phyloP scores from a whole-genome alignment of 1,284 basidiomycete genomes.

The Nidula niveotomentosa region DNA sequence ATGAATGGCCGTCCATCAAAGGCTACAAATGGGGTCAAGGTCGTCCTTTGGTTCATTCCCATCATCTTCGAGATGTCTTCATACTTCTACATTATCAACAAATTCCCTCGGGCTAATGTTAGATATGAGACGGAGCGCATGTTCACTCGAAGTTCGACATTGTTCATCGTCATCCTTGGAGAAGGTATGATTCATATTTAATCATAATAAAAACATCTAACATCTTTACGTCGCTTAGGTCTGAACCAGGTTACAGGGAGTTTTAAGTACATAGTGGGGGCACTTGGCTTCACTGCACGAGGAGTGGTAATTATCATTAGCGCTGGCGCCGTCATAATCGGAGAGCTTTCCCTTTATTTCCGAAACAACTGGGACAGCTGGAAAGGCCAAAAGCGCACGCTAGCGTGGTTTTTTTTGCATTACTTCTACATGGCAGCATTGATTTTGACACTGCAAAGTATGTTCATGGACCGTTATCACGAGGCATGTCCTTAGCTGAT shows the following conservation, averaged over 20 bases:
- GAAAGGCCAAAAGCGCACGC: background rate
- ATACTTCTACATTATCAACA: constrained; percentile 3
- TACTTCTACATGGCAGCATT: background rate
- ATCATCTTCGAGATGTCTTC: constrained; percentile 8
- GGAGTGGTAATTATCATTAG: constrained; percentile 1
- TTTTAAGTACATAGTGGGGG: constrained; percentile 3
- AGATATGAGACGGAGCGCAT: background rate
- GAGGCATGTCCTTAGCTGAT: too few relatives aligned
- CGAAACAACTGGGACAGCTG: background rate
- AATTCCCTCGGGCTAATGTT: background rate
- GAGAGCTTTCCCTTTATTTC: background rate
- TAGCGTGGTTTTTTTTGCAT: background rate
- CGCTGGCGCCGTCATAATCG: background rate
- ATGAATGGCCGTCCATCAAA: constrained; percentile 4
- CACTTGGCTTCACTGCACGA: constrained; percentile 1
- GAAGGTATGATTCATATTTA: background rate
- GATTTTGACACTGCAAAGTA: constrained; percentile 1
- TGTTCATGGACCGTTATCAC: background rate
- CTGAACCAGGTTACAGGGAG: constrained; percentile 1
- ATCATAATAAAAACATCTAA: background rate
- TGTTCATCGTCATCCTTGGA: background rate
- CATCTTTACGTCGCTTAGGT: background rate
- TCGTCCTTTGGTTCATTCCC: constrained; percentile 13
- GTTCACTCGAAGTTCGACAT: background rate
- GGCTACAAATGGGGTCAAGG: constrained; percentile 4